These are phyloP conservation scores for Phlegmacium glaucopus DNA, from an alignment of 768 basidiomycete genomes.

Conservation along the genomic window DNA sequence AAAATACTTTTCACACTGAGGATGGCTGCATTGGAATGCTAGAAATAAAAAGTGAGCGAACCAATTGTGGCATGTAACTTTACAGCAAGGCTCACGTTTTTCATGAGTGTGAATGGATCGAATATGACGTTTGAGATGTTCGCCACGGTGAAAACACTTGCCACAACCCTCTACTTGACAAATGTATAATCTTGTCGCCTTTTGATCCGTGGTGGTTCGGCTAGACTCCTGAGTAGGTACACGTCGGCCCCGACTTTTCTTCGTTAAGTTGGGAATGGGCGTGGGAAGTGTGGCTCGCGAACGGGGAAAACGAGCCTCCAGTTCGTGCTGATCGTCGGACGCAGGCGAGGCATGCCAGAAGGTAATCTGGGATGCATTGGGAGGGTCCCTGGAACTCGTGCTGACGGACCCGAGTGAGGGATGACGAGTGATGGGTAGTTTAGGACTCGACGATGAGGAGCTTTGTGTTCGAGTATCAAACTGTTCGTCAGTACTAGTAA, in stretches of 20 bases:
- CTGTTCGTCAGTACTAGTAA: constrained; percentile 4
- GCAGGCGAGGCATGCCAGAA: constrained; percentile 15
- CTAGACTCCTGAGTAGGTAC: constrained; percentile 52
- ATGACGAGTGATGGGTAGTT: constrained; percentile 12
- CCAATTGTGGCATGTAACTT: neutral
- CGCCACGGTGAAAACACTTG: constrained; percentile 69
- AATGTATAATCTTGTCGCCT: constrained; percentile 41
- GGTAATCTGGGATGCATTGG: constrained; percentile 8
- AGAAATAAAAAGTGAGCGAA: constrained; percentile 12
- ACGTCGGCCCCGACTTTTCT: constrained; percentile 75
- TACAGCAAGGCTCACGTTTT: constrained; percentile 54
- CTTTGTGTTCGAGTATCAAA: constrained; percentile 2
- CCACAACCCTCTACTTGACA: constrained; percentile 70
- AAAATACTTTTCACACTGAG: constrained; percentile 68
- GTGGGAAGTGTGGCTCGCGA: constrained; percentile 58
- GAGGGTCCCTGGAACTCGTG: neutral
- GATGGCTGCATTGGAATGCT: constrained; percentile 74
- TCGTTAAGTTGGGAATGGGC: constrained; percentile 75
- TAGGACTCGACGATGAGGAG: constrained; percentile 13
- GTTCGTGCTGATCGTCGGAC: constrained; percentile 15
- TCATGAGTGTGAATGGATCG: constrained; percentile 74
- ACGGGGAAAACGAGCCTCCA: constrained; percentile 41
- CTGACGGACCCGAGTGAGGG: constrained; percentile 7
- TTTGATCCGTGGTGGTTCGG: constrained; percentile 20
- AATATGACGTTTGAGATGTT: constrained; percentile 76